Conservation (phyloP, 345 rosid species). For the Limnanthes douglasii region DNA sequence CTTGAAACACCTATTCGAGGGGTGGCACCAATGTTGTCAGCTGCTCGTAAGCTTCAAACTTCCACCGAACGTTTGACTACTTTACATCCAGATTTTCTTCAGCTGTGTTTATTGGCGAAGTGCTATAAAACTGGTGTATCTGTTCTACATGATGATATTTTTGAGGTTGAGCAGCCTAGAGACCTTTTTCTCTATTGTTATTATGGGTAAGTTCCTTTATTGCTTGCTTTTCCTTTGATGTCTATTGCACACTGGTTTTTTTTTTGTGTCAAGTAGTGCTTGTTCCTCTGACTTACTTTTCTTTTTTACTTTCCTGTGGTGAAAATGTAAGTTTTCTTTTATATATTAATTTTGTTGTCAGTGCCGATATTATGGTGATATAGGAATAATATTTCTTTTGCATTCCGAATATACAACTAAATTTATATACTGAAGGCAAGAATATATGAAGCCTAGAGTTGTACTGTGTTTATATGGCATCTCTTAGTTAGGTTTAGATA, state of each 20-base stretch:
- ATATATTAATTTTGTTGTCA: no score
- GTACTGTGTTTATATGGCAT: no score
- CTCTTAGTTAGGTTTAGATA: no score
- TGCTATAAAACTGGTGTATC: conserved; percentile 70
- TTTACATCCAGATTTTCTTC: conserved; percentile 87
- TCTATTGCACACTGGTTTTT: neutral
- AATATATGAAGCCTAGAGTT: no score
- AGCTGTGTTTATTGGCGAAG: conserved; percentile 63
- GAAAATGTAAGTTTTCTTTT: neutral
- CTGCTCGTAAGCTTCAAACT: conserved; percentile 57
- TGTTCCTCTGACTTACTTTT: no score
- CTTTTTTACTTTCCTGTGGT: neutral
- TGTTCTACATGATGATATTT: conserved; percentile 64
- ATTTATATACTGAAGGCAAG: no score
- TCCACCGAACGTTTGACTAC: conserved; percentile 69
- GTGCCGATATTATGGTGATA: no score
- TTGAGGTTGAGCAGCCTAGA: conserved; percentile 83
- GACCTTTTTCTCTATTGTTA: conserved; percentile 85
- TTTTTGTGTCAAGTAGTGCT: neutral
- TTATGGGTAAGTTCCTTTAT: conserved; percentile 51
- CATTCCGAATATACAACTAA: no score
- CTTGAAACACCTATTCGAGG: conserved; percentile 59
- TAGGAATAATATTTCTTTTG: no score
- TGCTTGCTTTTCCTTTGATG: conserved; percentile 5
- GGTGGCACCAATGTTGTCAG: conserved; percentile 53